These are phyloP conservation scores for Suillus hirtellus DNA, from an alignment of 768 basidiomycete species.

Conservation along the genomic window DNA sequence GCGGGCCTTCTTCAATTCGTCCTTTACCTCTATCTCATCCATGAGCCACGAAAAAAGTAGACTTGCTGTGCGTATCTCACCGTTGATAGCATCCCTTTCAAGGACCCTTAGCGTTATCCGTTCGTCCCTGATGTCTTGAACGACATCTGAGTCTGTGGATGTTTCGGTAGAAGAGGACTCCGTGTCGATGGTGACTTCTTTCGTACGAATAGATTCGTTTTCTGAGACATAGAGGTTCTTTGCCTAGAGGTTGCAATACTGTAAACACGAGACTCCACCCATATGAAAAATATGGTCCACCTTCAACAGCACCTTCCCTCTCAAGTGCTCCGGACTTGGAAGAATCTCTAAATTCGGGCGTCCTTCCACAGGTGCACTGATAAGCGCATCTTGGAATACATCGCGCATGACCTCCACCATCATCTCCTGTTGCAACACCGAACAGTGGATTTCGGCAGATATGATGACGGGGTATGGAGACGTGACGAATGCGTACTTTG, in stretches of 20 bases:
- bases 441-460: constrained; percentile 90
- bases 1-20: constrained; percentile 41
- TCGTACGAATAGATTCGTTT: constrained; percentile 34
- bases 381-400: constrained; percentile 55
- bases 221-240: constrained; percentile 71
- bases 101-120: constrained; percentile 25
- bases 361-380: constrained; percentile 49
- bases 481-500: constrained; percentile 86
- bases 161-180: constrained; percentile 46
- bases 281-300: constrained; percentile 35
- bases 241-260: constrained; percentile 43
- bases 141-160: constrained; percentile 34
- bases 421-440: constrained; percentile 73
- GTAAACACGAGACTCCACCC: constrained; percentile 4
- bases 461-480: constrained; percentile 93
- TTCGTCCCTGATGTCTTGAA: constrained; percentile 29
- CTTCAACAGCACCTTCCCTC: constrained; percentile 81
- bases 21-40: constrained; percentile 35
- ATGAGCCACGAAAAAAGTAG: constrained; percentile 1
- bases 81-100: constrained; percentile 39
- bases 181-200: constrained; percentile 35
- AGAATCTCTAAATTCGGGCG: constrained; percentile 50
- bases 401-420: constrained; percentile 74
- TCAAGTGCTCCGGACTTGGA: constrained; percentile 85
- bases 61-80: constrained; percentile 17